phyloP scores from a whole-genome alignment of 1,284 basidiomycete genomes.

The Cryptococcus depauperatus region DNA sequence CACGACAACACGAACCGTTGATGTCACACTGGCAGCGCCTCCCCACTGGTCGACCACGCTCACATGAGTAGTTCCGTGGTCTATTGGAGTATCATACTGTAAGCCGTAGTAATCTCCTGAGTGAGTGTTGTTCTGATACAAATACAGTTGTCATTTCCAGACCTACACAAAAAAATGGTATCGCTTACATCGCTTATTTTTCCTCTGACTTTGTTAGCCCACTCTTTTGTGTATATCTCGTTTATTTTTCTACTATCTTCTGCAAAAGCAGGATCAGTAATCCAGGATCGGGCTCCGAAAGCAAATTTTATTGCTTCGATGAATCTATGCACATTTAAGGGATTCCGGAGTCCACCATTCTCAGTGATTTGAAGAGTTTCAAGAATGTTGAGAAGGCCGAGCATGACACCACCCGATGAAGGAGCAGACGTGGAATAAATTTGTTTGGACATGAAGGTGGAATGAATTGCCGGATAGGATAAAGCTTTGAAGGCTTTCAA shows the following conservation, averaged over 20 bases:
- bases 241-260: conserved; percentile 49
- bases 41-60: conserved; percentile 72
- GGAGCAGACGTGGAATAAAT: conserved; percentile 80
- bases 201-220: conserved; percentile 54
- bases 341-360: conserved; percentile 22
- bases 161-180: background rate
- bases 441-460: conserved; percentile 65
- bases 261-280: conserved; percentile 63
- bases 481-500: conserved; percentile 55
- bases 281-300: conserved; percentile 55
- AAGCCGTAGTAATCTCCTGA: conserved; percentile 73
- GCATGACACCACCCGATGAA: conserved; percentile 49
- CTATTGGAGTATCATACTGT: conserved; percentile 62
- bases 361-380: conserved; percentile 28
- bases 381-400: conserved; percentile 40
- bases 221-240: conserved; percentile 64
- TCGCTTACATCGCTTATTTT: conserved; percentile 68
- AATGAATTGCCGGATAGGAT: conserved; percentile 64
- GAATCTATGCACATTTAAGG: conserved; percentile 43
- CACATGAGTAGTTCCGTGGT: conserved; percentile 87
- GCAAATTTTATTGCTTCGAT: conserved; percentile 49
- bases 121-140: conserved; percentile 65
- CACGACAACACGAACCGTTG: conserved; percentile 59
- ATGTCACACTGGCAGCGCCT: conserved; percentile 76
- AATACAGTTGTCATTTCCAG: conserved; percentile 2